Conservation (phyloP, 1,284 basidiomycete species). For the Irpex rosettiformis region DNA sequence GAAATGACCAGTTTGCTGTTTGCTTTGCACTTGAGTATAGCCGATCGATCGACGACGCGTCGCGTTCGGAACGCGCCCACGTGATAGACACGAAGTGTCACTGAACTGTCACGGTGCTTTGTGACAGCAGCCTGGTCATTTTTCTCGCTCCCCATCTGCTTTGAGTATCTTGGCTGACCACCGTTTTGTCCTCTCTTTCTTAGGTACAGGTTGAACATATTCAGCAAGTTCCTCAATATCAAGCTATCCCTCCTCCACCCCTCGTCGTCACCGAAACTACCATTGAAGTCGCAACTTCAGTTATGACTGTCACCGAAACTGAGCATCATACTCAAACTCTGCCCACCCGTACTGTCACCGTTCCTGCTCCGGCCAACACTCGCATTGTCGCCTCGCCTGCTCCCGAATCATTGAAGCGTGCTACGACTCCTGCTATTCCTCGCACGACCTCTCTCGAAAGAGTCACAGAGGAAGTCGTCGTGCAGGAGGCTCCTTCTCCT, state of each 20-base stretch:
- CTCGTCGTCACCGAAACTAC: conserved; percentile 49
- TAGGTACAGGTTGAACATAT: conserved; percentile 37
- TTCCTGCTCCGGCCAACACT: conserved; percentile 74
- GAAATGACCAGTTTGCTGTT: conserved; percentile 40
- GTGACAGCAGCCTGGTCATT: conserved; percentile 19
- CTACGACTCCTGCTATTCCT: conserved; percentile 53
- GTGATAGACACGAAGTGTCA: conserved; percentile 34
- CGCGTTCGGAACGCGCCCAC: conserved; percentile 34
- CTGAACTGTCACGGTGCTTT: conserved; percentile 16
- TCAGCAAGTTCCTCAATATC: conserved; percentile 31
- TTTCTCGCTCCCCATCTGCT: conserved; percentile 19
- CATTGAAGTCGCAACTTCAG: conserved; percentile 52
- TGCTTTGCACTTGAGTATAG: neutral
- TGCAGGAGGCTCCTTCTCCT: conserved; percentile 21
- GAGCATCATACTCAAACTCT: conserved; percentile 48
- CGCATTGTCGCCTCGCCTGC: conserved; percentile 70
- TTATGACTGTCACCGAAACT: conserved; percentile 58
- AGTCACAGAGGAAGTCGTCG: conserved; percentile 47
- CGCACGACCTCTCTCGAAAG: conserved; percentile 70
- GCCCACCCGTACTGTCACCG: conserved; percentile 49
- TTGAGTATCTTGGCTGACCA: conserved; percentile 36
- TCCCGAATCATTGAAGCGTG: conserved; percentile 55
- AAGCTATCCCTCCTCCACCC: conserved; percentile 55
- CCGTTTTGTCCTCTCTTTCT: conserved; percentile 20
- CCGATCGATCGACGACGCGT: conserved; percentile 14